Conservation (phyloP, 1,284 basidiomycete species). For the Ganoderma leucocontextum region DNA sequence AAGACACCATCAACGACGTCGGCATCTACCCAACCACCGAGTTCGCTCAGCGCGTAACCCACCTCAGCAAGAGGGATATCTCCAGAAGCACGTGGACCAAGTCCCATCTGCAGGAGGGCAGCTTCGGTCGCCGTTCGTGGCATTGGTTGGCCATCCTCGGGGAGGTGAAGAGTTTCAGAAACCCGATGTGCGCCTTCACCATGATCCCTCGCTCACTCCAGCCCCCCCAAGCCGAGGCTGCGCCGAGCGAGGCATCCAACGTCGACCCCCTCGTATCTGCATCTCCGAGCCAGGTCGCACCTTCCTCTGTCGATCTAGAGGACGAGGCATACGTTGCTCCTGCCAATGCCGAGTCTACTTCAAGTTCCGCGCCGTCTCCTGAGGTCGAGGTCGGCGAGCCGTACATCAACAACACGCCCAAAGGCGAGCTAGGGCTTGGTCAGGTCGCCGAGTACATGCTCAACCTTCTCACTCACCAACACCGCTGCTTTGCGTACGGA, state of each 20-base stretch:
- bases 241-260: too few species aligned
- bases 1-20: neutral
- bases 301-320: too few species aligned
- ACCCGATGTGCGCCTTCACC: too few species aligned
- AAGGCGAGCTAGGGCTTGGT: neutral
- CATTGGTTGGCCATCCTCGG: neutral
- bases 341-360: too few species aligned
- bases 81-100: too few species aligned
- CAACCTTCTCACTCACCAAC: slow-evolving; percentile 6
- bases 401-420: neutral
- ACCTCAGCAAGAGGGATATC: neutral
- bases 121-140: neutral
- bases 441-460: slow-evolving; percentile 4
- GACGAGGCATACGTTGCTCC: too few species aligned
- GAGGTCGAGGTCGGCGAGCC: neutral
- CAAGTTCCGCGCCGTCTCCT: too few species aligned
- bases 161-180: too few species aligned
- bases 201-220: neutral
- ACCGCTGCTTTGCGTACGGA: slow-evolving; percentile 6
- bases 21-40: neutral
- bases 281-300: too few species aligned
- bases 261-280: too few species aligned
- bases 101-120: neutral
- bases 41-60: neutral
- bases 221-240: neutral